phyloP scores from a whole-genome alignment of 805 yeast genomes.

The Suhomyces emberorum region DNA sequence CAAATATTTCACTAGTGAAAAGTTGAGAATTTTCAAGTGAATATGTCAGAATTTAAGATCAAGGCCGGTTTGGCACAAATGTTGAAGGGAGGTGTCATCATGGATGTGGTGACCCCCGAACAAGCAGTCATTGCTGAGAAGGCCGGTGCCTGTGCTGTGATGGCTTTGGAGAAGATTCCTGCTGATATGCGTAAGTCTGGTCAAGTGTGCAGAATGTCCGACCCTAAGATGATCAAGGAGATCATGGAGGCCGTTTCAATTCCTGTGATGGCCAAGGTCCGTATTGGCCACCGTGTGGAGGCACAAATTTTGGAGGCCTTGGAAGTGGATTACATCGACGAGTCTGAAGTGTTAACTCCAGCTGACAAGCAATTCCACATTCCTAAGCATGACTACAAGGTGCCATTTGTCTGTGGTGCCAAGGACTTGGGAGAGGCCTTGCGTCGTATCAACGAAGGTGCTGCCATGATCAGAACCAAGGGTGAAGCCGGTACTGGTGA shows the following conservation, averaged over 20 bases:
- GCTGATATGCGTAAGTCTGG: constrained; percentile 83
- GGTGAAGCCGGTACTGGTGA: constrained; percentile 93
- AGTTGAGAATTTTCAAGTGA: neutral
- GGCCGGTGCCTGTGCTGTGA: constrained; percentile 87
- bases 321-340: constrained; percentile 77
- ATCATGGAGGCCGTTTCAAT: constrained; percentile 70
- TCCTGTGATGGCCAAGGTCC: constrained; percentile 82
- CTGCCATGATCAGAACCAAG: constrained; percentile 83
- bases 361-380: constrained; percentile 72
- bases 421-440: constrained; percentile 79
- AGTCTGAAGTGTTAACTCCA: constrained; percentile 80
- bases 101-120: constrained; percentile 76
- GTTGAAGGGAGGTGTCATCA: constrained; percentile 75
- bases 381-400: constrained; percentile 53
- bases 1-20: too few relatives aligned
- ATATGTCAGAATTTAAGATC: constrained; percentile 43
- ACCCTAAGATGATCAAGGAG: constrained; percentile 71
- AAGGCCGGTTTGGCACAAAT: constrained; percentile 83
- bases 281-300: constrained; percentile 81
- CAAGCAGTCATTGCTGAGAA: constrained; percentile 77
- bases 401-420: constrained; percentile 85
- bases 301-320: constrained; percentile 73
- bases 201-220: constrained; percentile 83
- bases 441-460: constrained; percentile 76
- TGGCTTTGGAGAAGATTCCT: constrained; percentile 84